phyloP scores from a whole-genome alignment of 2,329 filamentous ascomycete genomes.

The Pyricularia sp. region DNA sequence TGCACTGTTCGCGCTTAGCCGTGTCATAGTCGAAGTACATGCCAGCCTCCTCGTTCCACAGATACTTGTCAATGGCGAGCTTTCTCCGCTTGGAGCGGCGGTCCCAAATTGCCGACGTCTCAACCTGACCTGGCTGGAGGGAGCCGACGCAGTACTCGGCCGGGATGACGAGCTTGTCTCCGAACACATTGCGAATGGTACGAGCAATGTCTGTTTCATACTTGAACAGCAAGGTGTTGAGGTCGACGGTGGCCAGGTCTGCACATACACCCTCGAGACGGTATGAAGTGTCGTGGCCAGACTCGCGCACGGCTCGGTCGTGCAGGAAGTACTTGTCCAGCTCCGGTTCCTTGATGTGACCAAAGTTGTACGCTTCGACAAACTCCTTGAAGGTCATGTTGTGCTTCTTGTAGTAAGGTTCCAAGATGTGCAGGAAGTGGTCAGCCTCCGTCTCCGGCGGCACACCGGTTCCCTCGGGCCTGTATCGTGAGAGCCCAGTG shows the following conservation, averaged over 20 bases:
- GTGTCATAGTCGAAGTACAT: constrained; percentile 99
- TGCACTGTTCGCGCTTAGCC: constrained; percentile 66
- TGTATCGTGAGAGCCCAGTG: constrained; percentile 76
- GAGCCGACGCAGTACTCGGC: constrained; percentile 68
- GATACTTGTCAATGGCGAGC: constrained; percentile 78
- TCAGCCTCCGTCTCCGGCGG: constrained; percentile 84
- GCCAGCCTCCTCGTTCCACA: constrained; percentile 85
- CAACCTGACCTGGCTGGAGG: constrained; percentile 57
- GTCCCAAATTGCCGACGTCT: constrained; percentile 85
- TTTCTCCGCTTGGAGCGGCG: constrained; percentile 78
- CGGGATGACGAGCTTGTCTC: constrained; percentile 74
- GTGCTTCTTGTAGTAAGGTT: constrained; percentile 77
- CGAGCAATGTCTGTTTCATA: constrained; percentile 91
- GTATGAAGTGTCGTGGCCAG: constrained; percentile 93
- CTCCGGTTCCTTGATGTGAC: constrained; percentile 69
- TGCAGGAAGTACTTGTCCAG: constrained; percentile 94
- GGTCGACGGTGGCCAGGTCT: constrained; percentile 83
- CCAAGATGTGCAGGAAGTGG: constrained; percentile 77
- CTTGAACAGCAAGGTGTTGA: constrained; percentile 93
- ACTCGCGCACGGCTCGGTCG: constrained; percentile 90
- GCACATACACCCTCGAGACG: constrained; percentile 82
- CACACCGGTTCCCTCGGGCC: constrained; percentile 74
- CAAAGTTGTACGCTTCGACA: constrained; percentile 77
- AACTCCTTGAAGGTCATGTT: constrained; percentile 76
- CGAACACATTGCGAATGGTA: constrained; percentile 75